These are phyloP conservation scores for Aureobasidium pullulans DNA, from an alignment of 2,329 filamentous ascomycete species.

Conservation along the genomic window DNA sequence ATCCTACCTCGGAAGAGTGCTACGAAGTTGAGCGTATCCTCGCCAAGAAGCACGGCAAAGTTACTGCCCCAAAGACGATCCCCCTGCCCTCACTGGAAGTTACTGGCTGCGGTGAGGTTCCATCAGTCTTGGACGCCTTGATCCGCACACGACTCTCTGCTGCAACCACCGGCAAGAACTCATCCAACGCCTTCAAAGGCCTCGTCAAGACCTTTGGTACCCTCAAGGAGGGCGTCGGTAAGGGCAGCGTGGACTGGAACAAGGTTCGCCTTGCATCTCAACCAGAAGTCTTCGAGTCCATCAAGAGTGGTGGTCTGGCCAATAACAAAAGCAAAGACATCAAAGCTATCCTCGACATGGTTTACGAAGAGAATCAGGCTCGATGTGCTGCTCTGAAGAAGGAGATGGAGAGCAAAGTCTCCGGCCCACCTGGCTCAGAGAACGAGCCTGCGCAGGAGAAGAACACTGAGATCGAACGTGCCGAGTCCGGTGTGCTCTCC, in stretches of 20 bases:
- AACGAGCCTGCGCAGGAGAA: slow-evolving; percentile 46
- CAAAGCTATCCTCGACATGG: slow-evolving; percentile 64
- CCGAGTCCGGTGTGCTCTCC: slow-evolving; percentile 55
- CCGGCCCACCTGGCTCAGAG: slow-evolving; percentile 31
- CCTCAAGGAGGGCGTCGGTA: slow-evolving; percentile 54
- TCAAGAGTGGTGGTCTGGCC: slow-evolving; percentile 63
- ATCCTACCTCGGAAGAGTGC: slow-evolving; percentile 62
- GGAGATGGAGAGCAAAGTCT: slow-evolving; percentile 21
- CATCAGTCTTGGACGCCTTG: slow-evolving; percentile 56
- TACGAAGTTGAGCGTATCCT: slow-evolving; percentile 61
- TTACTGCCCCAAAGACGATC: slow-evolving; percentile 57
- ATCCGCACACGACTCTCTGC: slow-evolving; percentile 56
- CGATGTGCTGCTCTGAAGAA: slow-evolving; percentile 44
- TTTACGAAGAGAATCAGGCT: slow-evolving; percentile 60
- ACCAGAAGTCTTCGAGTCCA: slow-evolving; percentile 59
- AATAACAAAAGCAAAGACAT: slow-evolving; percentile 65
- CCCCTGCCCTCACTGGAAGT: slow-evolving; percentile 63
- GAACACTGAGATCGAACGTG: slow-evolving; percentile 49
- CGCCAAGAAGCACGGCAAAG: slow-evolving; percentile 56
- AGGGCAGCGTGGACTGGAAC: slow-evolving; percentile 69
- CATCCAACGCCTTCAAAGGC: slow-evolving; percentile 58
- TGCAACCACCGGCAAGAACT: slow-evolving; percentile 53
- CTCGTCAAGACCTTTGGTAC: slow-evolving; percentile 59
- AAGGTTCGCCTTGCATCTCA: slow-evolving; percentile 54
- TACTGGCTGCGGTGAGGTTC: slow-evolving; percentile 63